Evolutionary conservation across 2,329 filamentous ascomycete species (phyloP).

Genomic region (Septoria linicola): DNA sequence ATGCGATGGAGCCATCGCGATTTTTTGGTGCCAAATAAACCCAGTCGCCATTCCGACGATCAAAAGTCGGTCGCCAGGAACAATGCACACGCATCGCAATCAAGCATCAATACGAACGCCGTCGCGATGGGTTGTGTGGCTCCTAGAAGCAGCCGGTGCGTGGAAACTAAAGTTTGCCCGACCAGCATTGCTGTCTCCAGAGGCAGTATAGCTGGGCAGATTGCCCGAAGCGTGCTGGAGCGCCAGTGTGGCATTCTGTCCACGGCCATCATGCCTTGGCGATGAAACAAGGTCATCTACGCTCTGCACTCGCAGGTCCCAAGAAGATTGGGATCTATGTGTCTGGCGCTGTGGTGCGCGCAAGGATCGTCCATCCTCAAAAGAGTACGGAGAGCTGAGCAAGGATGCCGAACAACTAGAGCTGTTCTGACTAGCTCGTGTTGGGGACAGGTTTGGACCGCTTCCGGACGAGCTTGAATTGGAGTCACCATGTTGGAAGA

Average conservation of each 20-base stretch:
- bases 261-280: not conserved
- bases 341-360: not conserved
- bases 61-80: not conserved
- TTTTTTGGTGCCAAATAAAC: not conserved
- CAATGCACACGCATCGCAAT: not conserved
- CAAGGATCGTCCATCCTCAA: not conserved
- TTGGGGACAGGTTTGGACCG: slow-evolving; percentile 13
- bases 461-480: slow-evolving; percentile 11
- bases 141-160: not conserved
- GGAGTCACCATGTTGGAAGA: slow-evolving; percentile 4
- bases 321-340: slow-evolving; percentile 3
- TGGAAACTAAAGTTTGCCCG: slow-evolving; percentile 8
- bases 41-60: not conserved
- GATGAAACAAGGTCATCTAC: slow-evolving; percentile 9
- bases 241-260: not conserved
- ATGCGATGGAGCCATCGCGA: too few relatives aligned
- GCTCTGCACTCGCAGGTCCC: slow-evolving; percentile 9
- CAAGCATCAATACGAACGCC: not conserved
- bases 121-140: not conserved
- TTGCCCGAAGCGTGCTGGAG: slow-evolving; percentile 1
- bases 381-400: slow-evolving; percentile 11
- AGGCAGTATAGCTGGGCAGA: not conserved
- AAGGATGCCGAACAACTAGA: slow-evolving; percentile 11
- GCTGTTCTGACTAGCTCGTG: slow-evolving; percentile 14
- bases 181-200: not conserved